These are phyloP conservation scores for Scedosporium apiospermum DNA, from an alignment of 2,329 filamentous ascomycete species.

Conservation along the genomic window DNA sequence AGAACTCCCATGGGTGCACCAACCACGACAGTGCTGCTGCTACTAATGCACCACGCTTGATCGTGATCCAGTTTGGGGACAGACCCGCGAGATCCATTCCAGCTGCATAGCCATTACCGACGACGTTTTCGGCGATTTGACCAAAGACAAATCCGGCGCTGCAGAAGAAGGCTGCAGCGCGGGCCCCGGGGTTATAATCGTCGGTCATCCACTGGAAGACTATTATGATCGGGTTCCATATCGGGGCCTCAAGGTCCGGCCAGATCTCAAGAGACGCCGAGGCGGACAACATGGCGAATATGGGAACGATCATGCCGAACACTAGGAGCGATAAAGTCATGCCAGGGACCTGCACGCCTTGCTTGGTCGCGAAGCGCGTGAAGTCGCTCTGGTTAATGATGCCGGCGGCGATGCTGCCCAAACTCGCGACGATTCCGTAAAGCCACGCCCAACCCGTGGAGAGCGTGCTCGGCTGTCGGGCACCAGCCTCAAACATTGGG, in stretches of 20 bases:
- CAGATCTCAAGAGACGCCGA: constrained; percentile 18
- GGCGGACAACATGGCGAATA: constrained; percentile 17
- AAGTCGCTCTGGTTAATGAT: constrained; percentile 21
- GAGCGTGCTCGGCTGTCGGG: constrained; percentile 10
- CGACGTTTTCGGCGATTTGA: constrained; percentile 19
- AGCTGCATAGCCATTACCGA: constrained; percentile 18
- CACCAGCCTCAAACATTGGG: constrained; percentile 25
- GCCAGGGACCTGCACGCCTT: constrained; percentile 15
- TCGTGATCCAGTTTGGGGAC: constrained; percentile 18
- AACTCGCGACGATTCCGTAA: constrained; percentile 18
- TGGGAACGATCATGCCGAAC: constrained; percentile 17
- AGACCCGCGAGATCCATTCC: constrained; percentile 20
- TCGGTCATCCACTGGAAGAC: constrained; percentile 17
- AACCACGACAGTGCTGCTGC: constrained; percentile 15
- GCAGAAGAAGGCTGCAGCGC: constrained; percentile 20
- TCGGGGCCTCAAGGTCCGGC: constrained; percentile 13
- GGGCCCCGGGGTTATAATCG: constrained; percentile 14
- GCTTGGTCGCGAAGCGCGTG: constrained; percentile 16
- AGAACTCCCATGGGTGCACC: constrained; percentile 20
- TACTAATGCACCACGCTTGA: constrained; percentile 17
- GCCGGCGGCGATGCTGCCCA: constrained; percentile 18
- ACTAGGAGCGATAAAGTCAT: constrained; percentile 17
- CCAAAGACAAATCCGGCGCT: constrained; percentile 17
- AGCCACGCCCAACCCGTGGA: constrained; percentile 19
- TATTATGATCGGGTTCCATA: constrained; percentile 12